Conservation (phyloP, 2,329 filamentous ascomycete genomes). For the Aspergillus glaucus region DNA sequence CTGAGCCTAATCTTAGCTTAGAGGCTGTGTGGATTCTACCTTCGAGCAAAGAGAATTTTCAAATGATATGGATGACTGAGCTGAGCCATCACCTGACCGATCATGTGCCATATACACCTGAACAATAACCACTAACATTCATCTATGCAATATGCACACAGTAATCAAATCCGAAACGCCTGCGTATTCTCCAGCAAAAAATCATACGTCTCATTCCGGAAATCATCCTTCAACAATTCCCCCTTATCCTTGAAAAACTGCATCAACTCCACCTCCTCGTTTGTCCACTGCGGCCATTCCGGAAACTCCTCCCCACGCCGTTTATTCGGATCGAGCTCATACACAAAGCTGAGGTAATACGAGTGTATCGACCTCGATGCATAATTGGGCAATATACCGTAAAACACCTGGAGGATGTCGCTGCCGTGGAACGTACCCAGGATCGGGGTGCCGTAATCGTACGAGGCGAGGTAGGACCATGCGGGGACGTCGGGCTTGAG, state of each 20-base stretch:
- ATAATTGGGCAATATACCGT: constrained; percentile 57
- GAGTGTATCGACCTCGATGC: constrained; percentile 55
- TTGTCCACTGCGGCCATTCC: constrained; percentile 52
- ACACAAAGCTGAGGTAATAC: constrained; percentile 68
- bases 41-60: too few species aligned
- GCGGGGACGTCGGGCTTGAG: constrained; percentile 53
- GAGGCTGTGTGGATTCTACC: too few species aligned
- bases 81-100: neutral
- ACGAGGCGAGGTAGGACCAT: constrained; percentile 72
- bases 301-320: constrained; percentile 36
- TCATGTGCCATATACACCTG: neutral
- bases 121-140: neutral
- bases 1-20: too few species aligned
- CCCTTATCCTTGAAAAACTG: constrained; percentile 39
- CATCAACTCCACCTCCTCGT: constrained; percentile 44
- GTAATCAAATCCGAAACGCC: constrained; percentile 18
- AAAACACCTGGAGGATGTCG: constrained; percentile 65
- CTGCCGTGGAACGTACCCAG: constrained; percentile 70
- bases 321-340: constrained; percentile 64
- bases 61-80: neutral
- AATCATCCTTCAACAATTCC: constrained; percentile 43
- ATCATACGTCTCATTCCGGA: constrained; percentile 41
- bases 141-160: neutral
- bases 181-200: constrained; percentile 28
- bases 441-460: constrained; percentile 64